Base-by-base conservation (phyloP, 73 alveolate genomes). In the Urostyla sp. region DNA sequence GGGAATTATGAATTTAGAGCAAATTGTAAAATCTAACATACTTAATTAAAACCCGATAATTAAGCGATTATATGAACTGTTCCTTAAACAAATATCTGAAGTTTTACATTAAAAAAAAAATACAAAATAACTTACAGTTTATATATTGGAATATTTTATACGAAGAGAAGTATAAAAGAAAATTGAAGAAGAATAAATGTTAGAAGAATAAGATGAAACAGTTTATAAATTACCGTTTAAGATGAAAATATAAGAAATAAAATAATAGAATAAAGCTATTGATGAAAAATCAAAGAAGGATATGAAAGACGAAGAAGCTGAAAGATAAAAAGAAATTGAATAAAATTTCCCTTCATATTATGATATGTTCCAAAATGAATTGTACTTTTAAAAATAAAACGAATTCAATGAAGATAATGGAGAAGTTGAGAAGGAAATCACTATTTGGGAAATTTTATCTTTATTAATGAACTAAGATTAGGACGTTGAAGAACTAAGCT, bases 201-300 rank as follows among this genome's bases (percentile, higher is more conserved):
- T 60, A 52, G 89, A 77, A 37, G 58, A 52, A 28, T 48, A 48
- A 36, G 89, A 77, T 31, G 73, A 72, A 23, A 36, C 61, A 56
- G 75, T 77, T 34, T 77, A 60, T 37, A 58, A 49, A 49, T 69
- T 77, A n/a, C 89, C 89, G 35, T 77, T 77, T 27, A 77, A 77
- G 48, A 38, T 59, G 77, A 77, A 60, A 35, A 74, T 77, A 1
- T 74, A 77, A 34, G 34, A n/a, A 8, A 26, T 77, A 10, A 77
- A 60, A 81, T 59, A 77, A 34, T 28, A 59, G 16, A 50, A 77
- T 35, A 77, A 77, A 38, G 81, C 89, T 5, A 77, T 77, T 30
- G 89, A 77, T 53, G 89, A 77, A 36, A 60, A 72, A 69, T 60
- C 89, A 0, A 49, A 77, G 30, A 60, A 59, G 34, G 89, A 77